Percentiles rank a stretch among this genome's conserved stretches.
These are phyloP conservation scores for Millerozyma miso DNA, from an alignment of 805 yeast species.

Conservation along the genomic window DNA sequence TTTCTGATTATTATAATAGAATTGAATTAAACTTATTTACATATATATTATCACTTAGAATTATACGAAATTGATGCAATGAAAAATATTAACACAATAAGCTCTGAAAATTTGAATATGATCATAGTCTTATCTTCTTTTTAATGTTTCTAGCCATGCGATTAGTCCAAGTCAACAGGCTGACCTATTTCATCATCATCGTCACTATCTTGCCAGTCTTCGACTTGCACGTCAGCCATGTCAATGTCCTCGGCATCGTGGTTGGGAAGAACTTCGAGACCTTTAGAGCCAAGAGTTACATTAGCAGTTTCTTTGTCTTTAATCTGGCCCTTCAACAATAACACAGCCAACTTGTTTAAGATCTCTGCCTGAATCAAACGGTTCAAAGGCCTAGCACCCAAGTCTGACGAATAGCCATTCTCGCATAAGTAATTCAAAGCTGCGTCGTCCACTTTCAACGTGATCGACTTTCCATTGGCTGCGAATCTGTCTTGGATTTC, in stretches of 20 bases:
- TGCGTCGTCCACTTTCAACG: constrained; percentile 64
- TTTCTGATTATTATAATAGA: no score
- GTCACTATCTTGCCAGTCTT: constrained; percentile 55
- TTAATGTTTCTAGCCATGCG: constrained; percentile 1
- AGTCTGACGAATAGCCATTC: constrained; percentile 85
- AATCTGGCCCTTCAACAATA: constrained; percentile 81
- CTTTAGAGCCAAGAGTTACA: constrained; percentile 55
- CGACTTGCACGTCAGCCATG: constrained; percentile 53
- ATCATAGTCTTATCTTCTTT: neutral
- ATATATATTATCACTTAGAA: neutral
- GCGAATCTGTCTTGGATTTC: constrained; percentile 87
- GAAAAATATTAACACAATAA: neutral
- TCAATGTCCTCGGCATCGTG: constrained; percentile 59
- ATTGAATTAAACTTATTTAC: neutral
- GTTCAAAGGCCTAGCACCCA: constrained; percentile 96
- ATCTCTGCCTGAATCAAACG: constrained; percentile 86
- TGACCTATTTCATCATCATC: constrained; percentile 46
- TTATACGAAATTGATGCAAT: neutral
- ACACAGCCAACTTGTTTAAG: constrained; percentile 83
- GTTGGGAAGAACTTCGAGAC: constrained; percentile 79
- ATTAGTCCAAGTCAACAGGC: constrained; percentile 21
- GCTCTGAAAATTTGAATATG: constrained; percentile 1
- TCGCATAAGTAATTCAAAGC: constrained; percentile 80
- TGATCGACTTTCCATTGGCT: constrained; percentile 74
- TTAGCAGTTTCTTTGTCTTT: constrained; percentile 82